Conservation (phyloP, 2,329 filamentous ascomycete species). For the Calonectria henricotiae region DNA sequence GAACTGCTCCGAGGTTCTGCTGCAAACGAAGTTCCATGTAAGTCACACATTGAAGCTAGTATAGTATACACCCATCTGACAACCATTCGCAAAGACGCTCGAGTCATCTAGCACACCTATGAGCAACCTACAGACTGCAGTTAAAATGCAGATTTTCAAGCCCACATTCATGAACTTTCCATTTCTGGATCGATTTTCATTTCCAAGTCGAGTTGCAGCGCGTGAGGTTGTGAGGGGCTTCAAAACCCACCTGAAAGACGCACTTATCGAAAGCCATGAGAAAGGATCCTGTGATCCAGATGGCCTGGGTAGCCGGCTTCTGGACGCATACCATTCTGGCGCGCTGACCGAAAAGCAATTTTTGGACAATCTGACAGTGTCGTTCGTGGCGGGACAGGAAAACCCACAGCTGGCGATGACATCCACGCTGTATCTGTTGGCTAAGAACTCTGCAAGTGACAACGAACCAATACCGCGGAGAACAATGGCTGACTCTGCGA, state of each 20-base stretch:
- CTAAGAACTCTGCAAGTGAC: constrained; percentile 47
- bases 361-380: constrained; percentile 60
- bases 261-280: constrained; percentile 2
- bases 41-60: background rate
- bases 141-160: constrained; percentile 15
- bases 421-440: constrained; percentile 59
- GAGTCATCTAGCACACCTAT: background rate
- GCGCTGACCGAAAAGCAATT: constrained; percentile 58
- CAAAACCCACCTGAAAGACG: constrained; percentile 1
- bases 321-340: constrained; percentile 35
- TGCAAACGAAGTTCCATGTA: background rate
- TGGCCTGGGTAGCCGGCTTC: constrained; percentile 7
- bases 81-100: background rate
- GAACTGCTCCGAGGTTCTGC: background rate
- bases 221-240: constrained; percentile 6
- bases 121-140: background rate
- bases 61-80: background rate
- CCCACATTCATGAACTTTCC: constrained; percentile 14
- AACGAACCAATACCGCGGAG: background rate
- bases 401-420: constrained; percentile 60
- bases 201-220: constrained; percentile 1
- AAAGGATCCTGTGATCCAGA: background rate
- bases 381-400: constrained; percentile 62
- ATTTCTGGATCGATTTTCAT: background rate
- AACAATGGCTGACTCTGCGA: background rate